Evolutionary conservation across 2,329 filamentous ascomycete genomes (phyloP).

Genomic region (Exophiala xenobiotica): DNA sequence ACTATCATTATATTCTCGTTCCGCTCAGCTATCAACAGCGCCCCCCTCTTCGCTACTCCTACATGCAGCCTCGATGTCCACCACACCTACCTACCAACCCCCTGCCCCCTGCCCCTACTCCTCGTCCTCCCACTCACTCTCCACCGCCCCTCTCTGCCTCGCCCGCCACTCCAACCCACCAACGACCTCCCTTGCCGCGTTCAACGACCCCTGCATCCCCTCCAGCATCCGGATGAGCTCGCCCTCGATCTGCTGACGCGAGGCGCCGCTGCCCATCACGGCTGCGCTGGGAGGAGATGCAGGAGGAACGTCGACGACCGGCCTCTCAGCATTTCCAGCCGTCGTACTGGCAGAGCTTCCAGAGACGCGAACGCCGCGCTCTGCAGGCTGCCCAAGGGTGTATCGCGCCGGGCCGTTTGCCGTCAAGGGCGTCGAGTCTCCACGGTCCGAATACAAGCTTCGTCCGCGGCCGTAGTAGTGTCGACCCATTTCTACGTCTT

Average conservation of each 20-base stretch:
- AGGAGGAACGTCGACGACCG: slow-evolving; percentile 40
- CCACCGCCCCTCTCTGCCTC: slow-evolving; percentile 11
- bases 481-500: slow-evolving; percentile 17
- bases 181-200: slow-evolving; percentile 38
- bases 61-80: background rate
- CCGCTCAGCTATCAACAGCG: background rate
- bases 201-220: slow-evolving; percentile 41
- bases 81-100: background rate
- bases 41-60: background rate
- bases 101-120: slow-evolving; percentile 2
- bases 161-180: slow-evolving; percentile 21
- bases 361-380: slow-evolving; percentile 18
- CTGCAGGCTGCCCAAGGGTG: slow-evolving; percentile 14
- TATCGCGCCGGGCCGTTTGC: slow-evolving; percentile 20
- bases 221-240: slow-evolving; percentile 45
- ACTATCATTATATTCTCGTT: too few relatives aligned
- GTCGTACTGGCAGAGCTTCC: slow-evolving; percentile 1
- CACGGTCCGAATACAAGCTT: slow-evolving; percentile 19
- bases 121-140: slow-evolving; percentile 23
- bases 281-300: slow-evolving; percentile 41
- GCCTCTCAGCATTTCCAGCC: slow-evolving; percentile 3
- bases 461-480: slow-evolving; percentile 27
- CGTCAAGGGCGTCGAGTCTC: slow-evolving; percentile 15
- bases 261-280: slow-evolving; percentile 40
- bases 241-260: slow-evolving; percentile 37